phyloP scores from a whole-genome alignment of 331 rosid species.

The Spiraea crenata region DNA sequence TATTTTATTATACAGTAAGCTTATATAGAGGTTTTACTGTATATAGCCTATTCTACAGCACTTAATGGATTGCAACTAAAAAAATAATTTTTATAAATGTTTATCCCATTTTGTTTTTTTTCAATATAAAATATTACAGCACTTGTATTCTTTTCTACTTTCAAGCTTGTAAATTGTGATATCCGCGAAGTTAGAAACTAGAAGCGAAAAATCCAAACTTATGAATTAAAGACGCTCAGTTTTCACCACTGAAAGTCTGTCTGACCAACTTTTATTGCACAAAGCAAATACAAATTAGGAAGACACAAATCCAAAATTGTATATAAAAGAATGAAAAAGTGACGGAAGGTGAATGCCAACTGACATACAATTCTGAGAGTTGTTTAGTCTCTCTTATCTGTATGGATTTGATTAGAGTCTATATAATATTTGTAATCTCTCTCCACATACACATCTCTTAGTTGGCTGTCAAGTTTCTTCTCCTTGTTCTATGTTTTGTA shows the following conservation, averaged over 20 bases:
- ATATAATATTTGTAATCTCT: neutral
- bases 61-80: no score
- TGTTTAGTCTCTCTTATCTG: neutral
- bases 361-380: conserved; percentile 19
- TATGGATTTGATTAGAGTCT: neutral
- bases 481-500: conserved; percentile 12
- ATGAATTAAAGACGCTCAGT: no score
- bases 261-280: no score
- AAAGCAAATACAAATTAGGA: no score
- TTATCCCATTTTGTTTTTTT: no score
- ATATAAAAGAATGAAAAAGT: neutral
- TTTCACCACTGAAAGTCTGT: no score
- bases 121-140: neutral
- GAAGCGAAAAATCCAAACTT: no score
- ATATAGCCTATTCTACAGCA: no score
- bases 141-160: neutral
- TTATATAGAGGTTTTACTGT: no score
- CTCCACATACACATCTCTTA: neutral
- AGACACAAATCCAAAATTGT: neutral
- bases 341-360: conserved; percentile 7
- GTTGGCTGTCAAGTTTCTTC: conserved; percentile 19
- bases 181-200: neutral
- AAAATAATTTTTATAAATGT: no score
- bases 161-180: conserved; percentile 3
- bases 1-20: no score